phyloP scores from a whole-genome alignment of 1,284 basidiomycete species.

The Tremellales sp. region DNA sequence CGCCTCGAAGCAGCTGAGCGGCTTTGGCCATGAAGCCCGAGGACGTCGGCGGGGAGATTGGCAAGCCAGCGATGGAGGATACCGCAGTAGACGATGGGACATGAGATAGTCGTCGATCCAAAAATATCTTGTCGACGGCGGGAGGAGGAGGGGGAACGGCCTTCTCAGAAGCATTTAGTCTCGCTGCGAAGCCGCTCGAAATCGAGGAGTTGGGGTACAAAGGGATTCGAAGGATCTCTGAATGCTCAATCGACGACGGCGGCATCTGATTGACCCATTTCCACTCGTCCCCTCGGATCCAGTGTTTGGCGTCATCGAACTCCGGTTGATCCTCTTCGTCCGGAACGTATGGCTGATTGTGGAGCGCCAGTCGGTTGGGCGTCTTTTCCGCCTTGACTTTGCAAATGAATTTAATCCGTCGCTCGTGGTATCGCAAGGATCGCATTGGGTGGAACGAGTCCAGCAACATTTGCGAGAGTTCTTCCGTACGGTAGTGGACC shows the following conservation, averaged over 20 bases:
- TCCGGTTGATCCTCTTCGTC: slow-evolving; percentile 43
- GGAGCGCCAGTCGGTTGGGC: slow-evolving; percentile 46
- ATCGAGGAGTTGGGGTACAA: no score
- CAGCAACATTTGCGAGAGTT: slow-evolving; percentile 52
- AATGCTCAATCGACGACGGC: slow-evolving; percentile 17
- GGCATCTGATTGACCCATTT: slow-evolving; percentile 31
- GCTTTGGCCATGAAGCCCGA: no score
- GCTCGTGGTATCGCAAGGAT: slow-evolving; percentile 47
- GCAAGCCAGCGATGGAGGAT: neutral
- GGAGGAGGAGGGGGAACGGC: no score
- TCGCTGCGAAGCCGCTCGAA: no score
- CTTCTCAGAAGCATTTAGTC: no score
- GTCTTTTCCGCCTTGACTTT: slow-evolving; percentile 48
- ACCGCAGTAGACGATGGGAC: neutral
- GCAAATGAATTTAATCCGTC: slow-evolving; percentile 50
- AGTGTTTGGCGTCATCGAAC: slow-evolving; percentile 43
- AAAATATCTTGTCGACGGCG: no score
- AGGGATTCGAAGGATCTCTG: slow-evolving; percentile 19
- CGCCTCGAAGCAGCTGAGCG: no score
- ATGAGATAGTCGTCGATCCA: neutral
- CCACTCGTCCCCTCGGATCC: slow-evolving; percentile 46
- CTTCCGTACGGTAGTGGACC: slow-evolving; percentile 46
- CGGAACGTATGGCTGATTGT: slow-evolving; percentile 21
- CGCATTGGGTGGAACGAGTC: slow-evolving; percentile 50
- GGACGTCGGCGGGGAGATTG: neutral